Base-by-base conservation (phyloP, 2,329 filamentous ascomycete species). In the Stylonectria norvegica region DNA sequence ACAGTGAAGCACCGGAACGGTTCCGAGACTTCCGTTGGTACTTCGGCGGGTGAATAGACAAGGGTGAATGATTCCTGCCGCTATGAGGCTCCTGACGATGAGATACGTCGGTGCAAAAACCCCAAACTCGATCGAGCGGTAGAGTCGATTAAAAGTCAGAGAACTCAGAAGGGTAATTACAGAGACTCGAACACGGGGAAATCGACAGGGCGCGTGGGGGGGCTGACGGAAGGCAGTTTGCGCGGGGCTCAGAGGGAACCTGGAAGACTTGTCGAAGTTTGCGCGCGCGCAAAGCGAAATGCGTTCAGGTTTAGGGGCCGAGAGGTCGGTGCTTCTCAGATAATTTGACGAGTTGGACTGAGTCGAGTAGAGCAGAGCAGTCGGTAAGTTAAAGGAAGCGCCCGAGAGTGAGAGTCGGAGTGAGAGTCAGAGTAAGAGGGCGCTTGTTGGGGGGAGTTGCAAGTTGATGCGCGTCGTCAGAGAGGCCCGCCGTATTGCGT, bases 191-290 rank as follows among this genome's bases (percentile, higher is more conserved):
- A 31, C 25, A 20, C 18, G 19, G 29, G 30, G 10, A 31, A 41
- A 35, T 29, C 19, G 12, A 36, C 16, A 40, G 20, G 32, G 34
- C 14, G 35, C 45, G 34, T 42, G 34, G 38, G 22, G 38, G 41
- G 38, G 27, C 36, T 42, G 42, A 22, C 32, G 32, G 35, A 15
- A 32, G 36, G 37, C n/a, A n/a, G n/a, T n/a, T 36, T 20, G 37
- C 32, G 39, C 40, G 37, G 47, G 27, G 37, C 31, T 45, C 38
- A 28, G 31, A 25, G 30, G 32, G 29, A 29, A 27, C 20, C 27
- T 34, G 35, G 31, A 29, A 42, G 34, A n/a, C n/a, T n/a, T n/a
- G n/a, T n/a, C n/a, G n/a, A n/a, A 33, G 10, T 22, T 25, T 31
- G 35, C 19, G 32, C 36, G 36, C 34, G 29, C 31, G 38, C 41